phyloP scores from a whole-genome alignment of 345 rosid species.

The Dimocarpus longan region DNA sequence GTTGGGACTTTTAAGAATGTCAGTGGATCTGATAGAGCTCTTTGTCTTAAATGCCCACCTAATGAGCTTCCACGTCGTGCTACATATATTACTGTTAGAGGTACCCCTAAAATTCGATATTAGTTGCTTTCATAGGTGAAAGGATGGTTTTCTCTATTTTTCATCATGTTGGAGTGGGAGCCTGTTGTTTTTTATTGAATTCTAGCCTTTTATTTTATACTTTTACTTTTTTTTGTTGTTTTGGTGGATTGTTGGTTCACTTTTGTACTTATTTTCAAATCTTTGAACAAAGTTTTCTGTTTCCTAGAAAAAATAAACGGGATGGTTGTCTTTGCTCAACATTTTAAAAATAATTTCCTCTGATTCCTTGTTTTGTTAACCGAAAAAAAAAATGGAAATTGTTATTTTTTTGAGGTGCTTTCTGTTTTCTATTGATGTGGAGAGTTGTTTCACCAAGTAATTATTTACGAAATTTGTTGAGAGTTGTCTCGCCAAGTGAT shows the following conservation, averaged over 20 bases:
- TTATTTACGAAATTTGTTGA: too few species aligned
- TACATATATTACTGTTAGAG: conserved; percentile 61
- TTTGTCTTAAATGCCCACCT: conserved; percentile 67
- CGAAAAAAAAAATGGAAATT: not conserved
- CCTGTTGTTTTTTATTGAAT: too few species aligned
- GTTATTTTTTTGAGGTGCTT: not conserved
- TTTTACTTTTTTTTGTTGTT: too few species aligned
- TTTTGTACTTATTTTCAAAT: too few species aligned
- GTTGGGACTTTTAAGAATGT: conserved; percentile 81
- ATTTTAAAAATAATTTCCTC: not conserved
- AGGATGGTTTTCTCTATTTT: not conserved
- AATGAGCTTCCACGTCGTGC: conserved; percentile 82
- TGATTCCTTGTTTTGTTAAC: not conserved
- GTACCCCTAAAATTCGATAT: conserved; percentile 27
- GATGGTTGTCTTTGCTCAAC: not conserved
- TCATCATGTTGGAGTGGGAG: too few species aligned
- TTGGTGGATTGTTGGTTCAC: too few species aligned
- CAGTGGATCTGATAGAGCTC: conserved; percentile 69
- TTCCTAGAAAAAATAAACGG: too few species aligned
- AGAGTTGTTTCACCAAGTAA: not conserved
- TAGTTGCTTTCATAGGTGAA: conserved; percentile 6
- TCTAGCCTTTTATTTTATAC: too few species aligned
- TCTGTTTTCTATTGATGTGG: conserved; percentile 5
- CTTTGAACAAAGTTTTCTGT: too few species aligned
- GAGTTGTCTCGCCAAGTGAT: too few species aligned